phyloP scores from a whole-genome alignment of 139 green algal genomes.

The Eudorina sp. region DNA sequence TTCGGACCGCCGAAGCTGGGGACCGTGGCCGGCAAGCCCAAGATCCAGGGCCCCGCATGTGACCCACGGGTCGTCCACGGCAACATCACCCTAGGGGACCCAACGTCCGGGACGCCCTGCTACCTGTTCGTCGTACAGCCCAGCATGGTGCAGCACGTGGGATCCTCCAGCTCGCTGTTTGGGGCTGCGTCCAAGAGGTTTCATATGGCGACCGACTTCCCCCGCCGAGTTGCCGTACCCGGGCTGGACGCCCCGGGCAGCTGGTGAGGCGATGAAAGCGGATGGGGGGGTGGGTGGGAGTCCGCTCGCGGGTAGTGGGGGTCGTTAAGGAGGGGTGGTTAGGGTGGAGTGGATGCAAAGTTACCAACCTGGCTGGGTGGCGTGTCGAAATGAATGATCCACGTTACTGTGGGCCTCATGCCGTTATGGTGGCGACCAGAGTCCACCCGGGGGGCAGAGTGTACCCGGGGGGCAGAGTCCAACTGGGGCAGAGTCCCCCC shows the following conservation, averaged over 20 bases:
- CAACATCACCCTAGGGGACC: background rate
- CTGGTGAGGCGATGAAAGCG: no score
- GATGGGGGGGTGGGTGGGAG: no score
- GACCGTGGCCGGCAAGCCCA: background rate
- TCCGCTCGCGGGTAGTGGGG: no score
- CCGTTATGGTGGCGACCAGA: no score
- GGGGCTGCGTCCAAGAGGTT: conserved; percentile 5
- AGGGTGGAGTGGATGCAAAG: no score
- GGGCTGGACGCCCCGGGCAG: background rate
- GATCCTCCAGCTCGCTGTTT: conserved; percentile 28
- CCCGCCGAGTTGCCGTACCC: background rate
- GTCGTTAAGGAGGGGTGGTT: no score
- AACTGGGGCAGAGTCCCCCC: no score
- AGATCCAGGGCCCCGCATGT: background rate
- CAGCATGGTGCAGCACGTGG: conserved; percentile 38
- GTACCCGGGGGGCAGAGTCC: no score
- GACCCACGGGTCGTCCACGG: conserved; percentile 18
- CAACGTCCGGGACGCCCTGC: background rate
- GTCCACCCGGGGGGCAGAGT: no score
- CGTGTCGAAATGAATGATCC: no score
- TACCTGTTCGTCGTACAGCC: background rate
- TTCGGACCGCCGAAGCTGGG: background rate
- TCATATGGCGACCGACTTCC: conserved; percentile 21
- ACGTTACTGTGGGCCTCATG: no score
- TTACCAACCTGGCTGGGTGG: no score